phyloP scores from a whole-genome alignment of 306 rosid species.

The Prunus kanzakura region DNA sequence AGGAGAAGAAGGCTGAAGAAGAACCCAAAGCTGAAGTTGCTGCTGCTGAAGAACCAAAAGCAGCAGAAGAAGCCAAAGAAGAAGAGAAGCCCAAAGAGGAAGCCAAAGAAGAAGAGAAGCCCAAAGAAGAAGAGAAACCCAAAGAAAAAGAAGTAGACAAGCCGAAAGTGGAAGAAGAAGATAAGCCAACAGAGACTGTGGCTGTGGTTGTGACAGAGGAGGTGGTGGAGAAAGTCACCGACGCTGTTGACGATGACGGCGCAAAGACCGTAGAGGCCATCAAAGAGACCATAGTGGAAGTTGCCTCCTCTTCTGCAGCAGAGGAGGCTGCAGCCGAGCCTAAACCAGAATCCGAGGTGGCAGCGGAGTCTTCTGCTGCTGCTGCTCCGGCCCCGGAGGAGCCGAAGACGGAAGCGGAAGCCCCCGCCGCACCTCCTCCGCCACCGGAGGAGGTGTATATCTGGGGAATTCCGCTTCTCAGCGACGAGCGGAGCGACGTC shows the following conservation, averaged over 20 bases:
- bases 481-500: constrained; percentile 74
- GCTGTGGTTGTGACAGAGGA: constrained; percentile 24
- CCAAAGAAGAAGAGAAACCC: neutral
- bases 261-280: constrained; percentile 74
- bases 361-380: constrained; percentile 3
- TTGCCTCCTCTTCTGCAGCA: constrained; percentile 18
- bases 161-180: constrained; percentile 20
- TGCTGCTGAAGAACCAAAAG: neutral
- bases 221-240: constrained; percentile 32
- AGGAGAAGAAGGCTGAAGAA: constrained; percentile 14
- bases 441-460: constrained; percentile 48
- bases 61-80: neutral
- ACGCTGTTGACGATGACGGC: constrained; percentile 46
- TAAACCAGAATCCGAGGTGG: constrained; percentile 15
- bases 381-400: constrained; percentile 20
- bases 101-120: constrained; percentile 11
- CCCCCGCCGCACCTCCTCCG: constrained; percentile 18
- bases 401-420: constrained; percentile 15
- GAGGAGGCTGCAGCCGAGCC: neutral
- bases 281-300: constrained; percentile 48
- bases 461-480: constrained; percentile 74
- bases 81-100: constrained; percentile 11
- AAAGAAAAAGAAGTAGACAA: neutral
- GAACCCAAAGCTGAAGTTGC: neutral
- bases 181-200: neutral